These are phyloP conservation scores for Talaromyces sp. DNA, from an alignment of 2,329 filamentous ascomycete genomes.

Conservation along the genomic window DNA sequence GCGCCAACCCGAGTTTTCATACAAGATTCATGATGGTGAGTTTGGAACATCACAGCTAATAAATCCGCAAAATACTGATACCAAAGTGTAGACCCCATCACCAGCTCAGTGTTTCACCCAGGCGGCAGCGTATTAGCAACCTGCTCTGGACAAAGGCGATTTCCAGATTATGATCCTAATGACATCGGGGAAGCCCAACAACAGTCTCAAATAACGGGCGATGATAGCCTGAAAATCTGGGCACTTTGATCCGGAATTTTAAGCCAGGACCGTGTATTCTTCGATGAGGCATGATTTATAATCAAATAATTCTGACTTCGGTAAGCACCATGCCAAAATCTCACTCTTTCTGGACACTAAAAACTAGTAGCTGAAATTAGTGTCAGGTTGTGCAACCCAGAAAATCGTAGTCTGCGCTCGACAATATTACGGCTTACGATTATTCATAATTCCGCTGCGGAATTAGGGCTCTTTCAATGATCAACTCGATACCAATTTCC, in stretches of 20 bases:
- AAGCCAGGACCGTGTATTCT: background rate
- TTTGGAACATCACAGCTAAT: background rate
- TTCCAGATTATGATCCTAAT: slow-evolving; percentile 20
- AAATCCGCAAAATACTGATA: slow-evolving; percentile 19
- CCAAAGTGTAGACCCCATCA: slow-evolving; percentile 41
- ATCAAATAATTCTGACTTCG: background rate
- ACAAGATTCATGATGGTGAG: slow-evolving; percentile 46
- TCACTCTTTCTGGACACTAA: background rate
- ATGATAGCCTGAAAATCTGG: slow-evolving; percentile 44
- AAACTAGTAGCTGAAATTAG: background rate
- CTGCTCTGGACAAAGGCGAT: slow-evolving; percentile 45
- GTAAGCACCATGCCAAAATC: background rate
- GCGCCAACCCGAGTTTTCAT: slow-evolving; percentile 42
- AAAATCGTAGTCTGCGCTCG: background rate
- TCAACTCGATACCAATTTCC: background rate
- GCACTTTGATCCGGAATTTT: slow-evolving; percentile 20
- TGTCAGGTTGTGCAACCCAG: too few relatives aligned
- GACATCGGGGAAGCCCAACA: slow-evolving; percentile 13
- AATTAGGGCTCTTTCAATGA: background rate
- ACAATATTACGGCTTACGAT: background rate
- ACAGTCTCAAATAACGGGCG: slow-evolving; percentile 15
- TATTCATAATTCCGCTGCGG: background rate
- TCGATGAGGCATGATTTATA: background rate
- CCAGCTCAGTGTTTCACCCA: slow-evolving; percentile 47
- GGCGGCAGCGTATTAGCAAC: slow-evolving; percentile 48